Conservation (phyloP, 176 grass and related monocot species). For the Eremochloa ophiuroides region DNA sequence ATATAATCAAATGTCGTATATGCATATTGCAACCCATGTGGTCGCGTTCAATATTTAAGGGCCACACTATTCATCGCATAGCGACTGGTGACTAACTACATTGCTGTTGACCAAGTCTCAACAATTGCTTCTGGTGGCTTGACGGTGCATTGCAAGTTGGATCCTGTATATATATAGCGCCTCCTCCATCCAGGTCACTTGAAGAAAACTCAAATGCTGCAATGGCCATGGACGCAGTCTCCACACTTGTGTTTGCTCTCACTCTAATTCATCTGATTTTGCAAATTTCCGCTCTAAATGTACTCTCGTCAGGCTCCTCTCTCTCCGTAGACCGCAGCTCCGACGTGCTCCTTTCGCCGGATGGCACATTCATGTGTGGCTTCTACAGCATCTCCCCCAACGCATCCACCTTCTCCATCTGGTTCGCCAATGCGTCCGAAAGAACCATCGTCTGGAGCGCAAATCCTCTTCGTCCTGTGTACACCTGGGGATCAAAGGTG, state of each 20-base stretch:
- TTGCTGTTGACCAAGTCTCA: background rate
- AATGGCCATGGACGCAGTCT: slow-evolving; percentile 1
- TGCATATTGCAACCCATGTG: too few species aligned
- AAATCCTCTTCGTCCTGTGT: slow-evolving; percentile 31
- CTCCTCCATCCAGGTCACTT: background rate
- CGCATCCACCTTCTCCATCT: slow-evolving; percentile 33
- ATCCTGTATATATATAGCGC: background rate
- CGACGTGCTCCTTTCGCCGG: slow-evolving; percentile 10
- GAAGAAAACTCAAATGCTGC: background rate
- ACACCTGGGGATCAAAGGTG: slow-evolving; percentile 27
- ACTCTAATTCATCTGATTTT: background rate
- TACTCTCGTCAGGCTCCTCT: slow-evolving; percentile 16
- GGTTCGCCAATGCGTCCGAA: slow-evolving; percentile 14
- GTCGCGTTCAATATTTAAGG: too few species aligned
- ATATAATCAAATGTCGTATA: too few species aligned
- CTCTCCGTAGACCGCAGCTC: slow-evolving; percentile 20
- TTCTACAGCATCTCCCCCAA: slow-evolving; percentile 26
- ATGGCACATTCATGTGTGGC: slow-evolving; percentile 37
- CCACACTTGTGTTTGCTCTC: background rate
- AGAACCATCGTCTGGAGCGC: slow-evolving; percentile 22
- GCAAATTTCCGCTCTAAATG: background rate
- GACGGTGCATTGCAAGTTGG: background rate
- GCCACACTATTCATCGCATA: background rate
- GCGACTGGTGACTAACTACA: background rate
- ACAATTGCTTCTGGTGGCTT: background rate